Evolutionary conservation across 2,329 filamentous ascomycete species (phyloP), one percentile per base, ranked within the genome.

Genomic region (Neopestalotiopsis sp.): DNA sequence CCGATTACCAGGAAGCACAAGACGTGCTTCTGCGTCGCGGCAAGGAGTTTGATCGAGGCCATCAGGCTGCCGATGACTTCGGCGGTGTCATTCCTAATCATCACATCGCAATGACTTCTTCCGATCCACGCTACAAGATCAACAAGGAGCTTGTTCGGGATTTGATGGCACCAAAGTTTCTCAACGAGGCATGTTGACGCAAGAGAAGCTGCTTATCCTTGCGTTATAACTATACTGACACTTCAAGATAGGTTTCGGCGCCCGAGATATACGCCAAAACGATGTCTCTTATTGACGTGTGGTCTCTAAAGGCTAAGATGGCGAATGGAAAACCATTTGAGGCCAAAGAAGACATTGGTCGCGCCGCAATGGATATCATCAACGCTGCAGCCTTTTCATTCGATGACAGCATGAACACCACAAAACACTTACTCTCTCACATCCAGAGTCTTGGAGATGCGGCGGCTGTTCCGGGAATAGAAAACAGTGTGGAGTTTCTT

Each of bases 121-220:
- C 72, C 10, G 74, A 81, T 66, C 76, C 78, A 3, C 72, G 75
- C 6, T 79, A 78, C 70, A 80, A 76, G 70, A 63, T 56, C 14
- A 77, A 81, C 57, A 78, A 74, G 64, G 75, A 78, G 57, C 74
- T 82, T 3, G 69, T 81, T 3, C 73, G 75, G 58, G 80, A 82
- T 56, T 71, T 82, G 6, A 81, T 82, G 81, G 74, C 79, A 2
- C 77, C 79, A 0, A 72, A 65, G 10, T 82, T 83, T 64, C 70
- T 82, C 24, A 72, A 79, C 58, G 70, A 71, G 38, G 71, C 71
- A 56, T 38, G 56, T 56, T 5, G 9, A 12, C 7, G 4, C 32
- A 6, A 7, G 32, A 38, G 5, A 42, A 38, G 5, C 12, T 1
- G 49, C 10, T 32, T 34, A 5, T 4, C 9, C 4, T 66, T 65